Base-by-base conservation (phyloP, 2,329 filamentous ascomycete genomes). In the Gnomoniopsis smithogilvyi region DNA sequence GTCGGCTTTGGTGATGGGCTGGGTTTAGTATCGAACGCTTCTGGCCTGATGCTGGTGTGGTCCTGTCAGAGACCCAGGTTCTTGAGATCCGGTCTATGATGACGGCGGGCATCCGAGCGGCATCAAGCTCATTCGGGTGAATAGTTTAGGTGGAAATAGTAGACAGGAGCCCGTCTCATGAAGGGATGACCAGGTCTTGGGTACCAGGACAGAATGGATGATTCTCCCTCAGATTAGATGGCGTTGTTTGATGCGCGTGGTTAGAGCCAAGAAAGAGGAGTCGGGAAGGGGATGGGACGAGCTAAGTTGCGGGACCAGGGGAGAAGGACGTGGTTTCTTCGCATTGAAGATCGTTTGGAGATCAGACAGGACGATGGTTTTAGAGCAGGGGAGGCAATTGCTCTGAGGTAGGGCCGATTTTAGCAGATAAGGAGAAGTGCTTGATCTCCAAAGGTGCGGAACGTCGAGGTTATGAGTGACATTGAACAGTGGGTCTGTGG, bases 21-120 rank as follows among this genome's bases (percentile, higher is more conserved):
- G 66, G 69, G 68, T 68, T 65, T 63, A 64, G 69, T 70, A 70
- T 78, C 70, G 71, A 70, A 73, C 68, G 74, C 74, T 71, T 69
- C 69, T 70, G 70, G 68, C 63, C 68, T 67, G 70, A 69, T 69
- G 68, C 67, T 72, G 70, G 72, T 67, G 66, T 66, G 69, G 68
- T 70, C 70, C 73, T 70, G 72, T 76, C 74, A 68, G 77, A 75
- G 69, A 77, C 77, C 78, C 78, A 80, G 64, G 75, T 77, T 74
- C 76, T 76, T 66, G 71, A 71, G 66, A 78, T 79, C 73, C 73
- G 76, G 76, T 81, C 77, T 80, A 79, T 78, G 66, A 74, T 74
- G 70, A 76, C 74, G 73, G 78, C 74, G 69, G 75, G 80, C 81
- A 84, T 83, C 72, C 77, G 79, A 76, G 74, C 79, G 76, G 73